Base-by-base conservation (phyloP, 2,329 filamentous ascomycete species). In the Lizonia empirigonia region DNA sequence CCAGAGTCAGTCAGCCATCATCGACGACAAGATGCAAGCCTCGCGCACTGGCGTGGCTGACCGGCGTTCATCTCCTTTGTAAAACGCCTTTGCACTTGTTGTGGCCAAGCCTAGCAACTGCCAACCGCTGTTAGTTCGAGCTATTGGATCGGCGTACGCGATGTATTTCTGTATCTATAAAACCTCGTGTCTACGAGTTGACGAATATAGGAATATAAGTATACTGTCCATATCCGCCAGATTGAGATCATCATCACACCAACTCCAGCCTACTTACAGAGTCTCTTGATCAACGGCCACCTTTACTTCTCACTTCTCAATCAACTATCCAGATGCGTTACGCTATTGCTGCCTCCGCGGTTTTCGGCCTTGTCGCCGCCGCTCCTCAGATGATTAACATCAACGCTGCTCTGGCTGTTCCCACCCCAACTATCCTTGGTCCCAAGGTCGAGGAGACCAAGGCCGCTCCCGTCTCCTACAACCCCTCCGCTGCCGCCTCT, bases 311-410 rank as follows among this genome's bases (percentile, higher is more conserved):
- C 19, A 36, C 13, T 7, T 27, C 8, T 32, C 24, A 15, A 34
- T 30, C 36, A 41, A 36, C 16, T 12, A 33, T 54, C 56, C 62
- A 60, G 7, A 68, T 68, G 63, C 62, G 62, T 54, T 60, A 62
- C 53, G 41, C 54, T 26, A 30, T 62, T 35, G 50, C 55, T 44
- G 51, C 53, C 39, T 60, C 62, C 41, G 59, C 53, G 38, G 39
- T 64, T n/a, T 53, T 40, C 36, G 56, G 58, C 29, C 52, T 64
- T 38, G 58, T 55, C 15, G 56, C 58, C 33, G 61, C 63, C 32
- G 55, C 60, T 41, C 63, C 64, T 41, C 55, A 65, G 49, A 53
- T 60, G 7, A 73, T 77, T 40, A 68, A 77, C 49, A 66, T 74
- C 26, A 69, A 70, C 27, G 68, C 74, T 39, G 66, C 73, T 52